A percentile compares a stretch with the other conserved stretches of the same genome.
These are phyloP conservation scores for Oryza glumipatula DNA, from an alignment of 176 grass and related monocot species.

Conservation along the genomic window DNA sequence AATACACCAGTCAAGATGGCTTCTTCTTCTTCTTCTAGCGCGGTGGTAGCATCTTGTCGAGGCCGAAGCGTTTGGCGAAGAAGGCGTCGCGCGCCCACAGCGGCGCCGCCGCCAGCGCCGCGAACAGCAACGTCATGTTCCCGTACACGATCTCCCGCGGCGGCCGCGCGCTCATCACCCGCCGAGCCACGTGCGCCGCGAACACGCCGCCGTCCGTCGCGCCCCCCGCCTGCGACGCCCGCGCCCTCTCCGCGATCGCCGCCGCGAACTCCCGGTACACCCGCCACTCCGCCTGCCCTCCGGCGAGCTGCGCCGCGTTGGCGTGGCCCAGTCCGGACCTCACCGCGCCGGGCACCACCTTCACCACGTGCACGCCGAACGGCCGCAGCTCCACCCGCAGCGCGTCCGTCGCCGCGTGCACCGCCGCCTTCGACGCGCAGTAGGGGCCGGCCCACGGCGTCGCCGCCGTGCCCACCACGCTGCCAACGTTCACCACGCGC, in stretches of 20 bases:
- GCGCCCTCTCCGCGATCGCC: conserved; percentile 46
- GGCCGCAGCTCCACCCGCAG: conserved; percentile 55
- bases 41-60: conserved; percentile 18
- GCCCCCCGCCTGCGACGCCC: conserved; percentile 29
- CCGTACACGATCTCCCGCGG: conserved; percentile 51
- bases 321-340: conserved; percentile 40
- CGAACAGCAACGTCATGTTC: conserved; percentile 46
- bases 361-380: conserved; percentile 62
- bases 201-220: conserved; percentile 20
- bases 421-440: conserved; percentile 68
- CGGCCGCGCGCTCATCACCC: conserved; percentile 32
- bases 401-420: conserved; percentile 64
- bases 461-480: conserved; percentile 49
- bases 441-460: conserved; percentile 58
- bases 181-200: conserved; percentile 36
- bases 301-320: conserved; percentile 32
- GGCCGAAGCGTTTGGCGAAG: conserved; percentile 52
- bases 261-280: conserved; percentile 38
- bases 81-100: conserved; percentile 50
- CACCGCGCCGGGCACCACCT: conserved; percentile 57
- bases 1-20: too few species aligned
- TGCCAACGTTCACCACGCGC: conserved; percentile 61
- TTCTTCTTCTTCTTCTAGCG: too few species aligned
- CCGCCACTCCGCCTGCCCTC: conserved; percentile 13
- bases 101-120: conserved; percentile 42